These are phyloP conservation scores for Tulasnella sp. DNA, from an alignment of 768 basidiomycete species.

Conservation along the genomic window DNA sequence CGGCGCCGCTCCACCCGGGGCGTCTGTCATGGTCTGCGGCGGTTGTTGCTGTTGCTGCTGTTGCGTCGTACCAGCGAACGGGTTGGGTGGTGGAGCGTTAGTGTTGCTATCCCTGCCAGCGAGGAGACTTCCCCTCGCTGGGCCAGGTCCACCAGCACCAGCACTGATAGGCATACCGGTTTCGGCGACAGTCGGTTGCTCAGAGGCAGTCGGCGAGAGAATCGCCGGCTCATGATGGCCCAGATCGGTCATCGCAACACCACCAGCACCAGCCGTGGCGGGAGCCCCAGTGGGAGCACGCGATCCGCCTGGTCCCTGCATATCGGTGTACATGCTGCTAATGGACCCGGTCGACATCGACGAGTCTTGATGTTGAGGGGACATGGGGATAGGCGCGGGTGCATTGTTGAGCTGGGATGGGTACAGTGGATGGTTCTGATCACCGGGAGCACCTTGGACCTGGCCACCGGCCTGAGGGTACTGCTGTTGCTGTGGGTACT, in stretches of 20 bases:
- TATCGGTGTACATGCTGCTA: not conserved
- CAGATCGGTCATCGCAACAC: too few species aligned
- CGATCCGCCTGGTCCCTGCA: not conserved
- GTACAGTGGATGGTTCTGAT: slow-evolving; percentile 20
- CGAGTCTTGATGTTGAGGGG: slow-evolving; percentile 12
- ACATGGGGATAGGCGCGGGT: slow-evolving; percentile 19
- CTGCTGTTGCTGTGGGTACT: not conserved
- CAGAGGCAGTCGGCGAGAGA: slow-evolving; percentile 22
- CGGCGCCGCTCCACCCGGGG: too few species aligned
- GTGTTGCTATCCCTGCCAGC: not conserved
- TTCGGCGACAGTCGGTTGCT: slow-evolving; percentile 56
- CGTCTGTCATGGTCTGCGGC: not conserved
- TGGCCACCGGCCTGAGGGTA: not conserved
- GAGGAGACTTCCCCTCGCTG: slow-evolving; percentile 50
- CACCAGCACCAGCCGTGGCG: not conserved
- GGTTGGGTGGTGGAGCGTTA: not conserved
- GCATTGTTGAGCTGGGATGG: slow-evolving; percentile 26
- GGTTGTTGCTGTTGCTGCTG: not conserved
- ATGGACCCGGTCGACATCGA: too few species aligned
- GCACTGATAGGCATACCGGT: slow-evolving; percentile 63
- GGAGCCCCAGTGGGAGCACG: not conserved
- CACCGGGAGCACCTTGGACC: too few species aligned
- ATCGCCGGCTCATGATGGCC: slow-evolving; percentile 18
- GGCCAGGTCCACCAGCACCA: slow-evolving; percentile 50
- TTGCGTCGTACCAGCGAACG: not conserved